Conservation (phyloP, 1,284 basidiomycete genomes). For the Rhodofomes roseus region DNA sequence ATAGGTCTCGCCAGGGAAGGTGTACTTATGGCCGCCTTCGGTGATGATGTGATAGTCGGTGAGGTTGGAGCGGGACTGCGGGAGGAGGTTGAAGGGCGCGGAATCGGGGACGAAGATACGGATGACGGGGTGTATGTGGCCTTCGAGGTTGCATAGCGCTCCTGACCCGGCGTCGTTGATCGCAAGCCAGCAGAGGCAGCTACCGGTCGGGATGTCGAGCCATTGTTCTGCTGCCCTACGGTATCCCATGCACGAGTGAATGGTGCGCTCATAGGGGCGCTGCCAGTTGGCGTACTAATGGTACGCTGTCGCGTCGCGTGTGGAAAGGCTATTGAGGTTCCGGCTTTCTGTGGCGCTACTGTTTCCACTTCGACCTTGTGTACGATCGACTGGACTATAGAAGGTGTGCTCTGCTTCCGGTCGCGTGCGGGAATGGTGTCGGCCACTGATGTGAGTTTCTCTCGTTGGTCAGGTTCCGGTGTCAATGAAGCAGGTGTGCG, state of each 20-base stretch:
- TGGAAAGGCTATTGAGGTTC: constrained; percentile 4
- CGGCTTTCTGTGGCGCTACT: constrained; percentile 17
- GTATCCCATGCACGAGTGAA: constrained; percentile 7
- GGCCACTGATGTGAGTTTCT: constrained; percentile 1
- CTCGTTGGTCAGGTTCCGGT: constrained; percentile 12
- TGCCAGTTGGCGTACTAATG: constrained; percentile 29
- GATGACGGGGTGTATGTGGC: constrained; percentile 10
- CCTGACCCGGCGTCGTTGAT: constrained; percentile 13
- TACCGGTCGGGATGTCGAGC: constrained; percentile 11
- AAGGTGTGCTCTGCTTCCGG: constrained; percentile 33
- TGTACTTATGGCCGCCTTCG: constrained; percentile 34
- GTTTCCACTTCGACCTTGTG: constrained; percentile 32
- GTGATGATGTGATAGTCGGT: constrained; percentile 30
- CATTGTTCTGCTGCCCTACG: constrained; percentile 10
- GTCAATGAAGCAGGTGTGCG: constrained; percentile 17
- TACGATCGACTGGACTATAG: constrained; percentile 30
- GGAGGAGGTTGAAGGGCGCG: constrained; percentile 14
- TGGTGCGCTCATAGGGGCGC: constrained; percentile 6
- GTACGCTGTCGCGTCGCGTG: constrained; percentile 31
- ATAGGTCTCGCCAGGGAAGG: constrained; percentile 55
- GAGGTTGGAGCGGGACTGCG: constrained; percentile 31
- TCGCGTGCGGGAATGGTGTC: constrained; percentile 18
- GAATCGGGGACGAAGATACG: constrained; percentile 20
- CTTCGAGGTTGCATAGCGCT: constrained; percentile 4
- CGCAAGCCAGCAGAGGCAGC: constrained; percentile 16